Evolutionary conservation across 2,329 filamentous ascomycete genomes (phyloP).

Genomic region (Pseudogymnoascus sp.): DNA sequence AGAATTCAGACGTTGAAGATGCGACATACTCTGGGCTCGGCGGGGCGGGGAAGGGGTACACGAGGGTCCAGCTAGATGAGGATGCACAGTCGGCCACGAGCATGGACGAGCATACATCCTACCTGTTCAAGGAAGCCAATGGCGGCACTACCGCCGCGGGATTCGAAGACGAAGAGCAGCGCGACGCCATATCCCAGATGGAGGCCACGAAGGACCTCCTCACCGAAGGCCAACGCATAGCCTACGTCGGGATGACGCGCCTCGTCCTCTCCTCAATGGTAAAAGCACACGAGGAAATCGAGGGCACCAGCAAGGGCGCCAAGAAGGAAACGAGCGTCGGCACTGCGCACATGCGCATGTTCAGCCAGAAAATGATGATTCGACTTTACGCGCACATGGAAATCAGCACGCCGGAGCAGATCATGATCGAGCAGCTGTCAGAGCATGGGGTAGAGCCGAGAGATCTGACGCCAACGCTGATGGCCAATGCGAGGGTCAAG

Average conservation of each 20-base stretch:
- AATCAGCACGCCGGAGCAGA: slow-evolving; percentile 78
- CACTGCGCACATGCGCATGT: slow-evolving; percentile 80
- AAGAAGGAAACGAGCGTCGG: slow-evolving; percentile 66
- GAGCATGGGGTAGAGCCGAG: slow-evolving; percentile 81
- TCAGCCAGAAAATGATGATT: slow-evolving; percentile 98
- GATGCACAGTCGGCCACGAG: slow-evolving; percentile 90
- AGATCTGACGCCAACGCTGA: slow-evolving; percentile 77
- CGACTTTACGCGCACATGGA: slow-evolving; percentile 95
- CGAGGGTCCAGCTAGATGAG: slow-evolving; percentile 87
- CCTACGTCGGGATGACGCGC: slow-evolving; percentile 85
- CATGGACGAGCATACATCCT: slow-evolving; percentile 94
- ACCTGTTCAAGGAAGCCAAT: slow-evolving; percentile 74
- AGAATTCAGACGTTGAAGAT: slow-evolving; percentile 57
- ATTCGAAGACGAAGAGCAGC: slow-evolving; percentile 66
- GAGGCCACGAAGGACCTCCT: slow-evolving; percentile 92
- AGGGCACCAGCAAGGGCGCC: slow-evolving; percentile 48
- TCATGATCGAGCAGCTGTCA: slow-evolving; percentile 97
- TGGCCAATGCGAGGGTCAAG: slow-evolving; percentile 85
- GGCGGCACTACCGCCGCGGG: slow-evolving; percentile 52
- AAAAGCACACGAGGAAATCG: slow-evolving; percentile 55
- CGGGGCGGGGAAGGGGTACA: slow-evolving; percentile 91
- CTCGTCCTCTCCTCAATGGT: slow-evolving; percentile 73
- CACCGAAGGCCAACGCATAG: slow-evolving; percentile 90
- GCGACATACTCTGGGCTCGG: slow-evolving; percentile 70
- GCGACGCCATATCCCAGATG: slow-evolving; percentile 82